Base-by-base conservation (phyloP, 2,329 filamentous ascomycete genomes). In the Colletotrichum graminicola region DNA sequence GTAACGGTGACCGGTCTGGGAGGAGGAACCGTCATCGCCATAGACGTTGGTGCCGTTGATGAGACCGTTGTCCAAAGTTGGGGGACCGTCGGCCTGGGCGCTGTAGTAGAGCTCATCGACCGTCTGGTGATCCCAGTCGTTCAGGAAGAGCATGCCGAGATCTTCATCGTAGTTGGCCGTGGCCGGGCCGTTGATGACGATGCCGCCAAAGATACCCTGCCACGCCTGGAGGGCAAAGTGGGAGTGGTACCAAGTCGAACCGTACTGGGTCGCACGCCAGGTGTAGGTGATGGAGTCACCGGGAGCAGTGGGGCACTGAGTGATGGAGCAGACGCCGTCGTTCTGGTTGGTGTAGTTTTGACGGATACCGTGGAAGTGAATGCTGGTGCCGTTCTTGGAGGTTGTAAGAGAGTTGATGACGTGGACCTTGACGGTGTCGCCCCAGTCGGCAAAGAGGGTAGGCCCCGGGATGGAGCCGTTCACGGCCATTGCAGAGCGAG, bases 331-430 rank as follows among this genome's bases (percentile, higher is more conserved):
- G 5, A 90, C 88, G 65, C 90, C 90, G 74, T 92, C 90, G 62
- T 87, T 82, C 67, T 86, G 80, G 74, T 85, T 87, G 59, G 83
- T 87, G 75, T 84, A 81, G 71, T 85, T 81, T 76, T 92, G 88
- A 8, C 87, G 85, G 43, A 92, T 80, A 29, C 89, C 90, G 75
- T 92, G 90, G 80, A 85, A 92, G 76, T 92, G 90, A 23, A 91
- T 86, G 11, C 84, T 84, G 10, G 89, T 91, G 41, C 89, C 89
- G 72, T 92, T 91, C 11, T 62, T 80, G 79, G 79, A 84, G 64
- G 57, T 82, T 75, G 73, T 55, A 45, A 84, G 70, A 1, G 77
- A 77, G 76, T 91, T 92, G 43, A 80, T 86, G 8, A 92, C 84
- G 62, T 86, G 86, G 16, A 90, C 78, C n/a, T 79, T 76, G 6